A percentile compares a stretch with the other conserved stretches of the same genome.
These are phyloP conservation scores for Alternaria hordeiaustralica DNA, from an alignment of 2,329 filamentous ascomycete species.

Conservation along the genomic window DNA sequence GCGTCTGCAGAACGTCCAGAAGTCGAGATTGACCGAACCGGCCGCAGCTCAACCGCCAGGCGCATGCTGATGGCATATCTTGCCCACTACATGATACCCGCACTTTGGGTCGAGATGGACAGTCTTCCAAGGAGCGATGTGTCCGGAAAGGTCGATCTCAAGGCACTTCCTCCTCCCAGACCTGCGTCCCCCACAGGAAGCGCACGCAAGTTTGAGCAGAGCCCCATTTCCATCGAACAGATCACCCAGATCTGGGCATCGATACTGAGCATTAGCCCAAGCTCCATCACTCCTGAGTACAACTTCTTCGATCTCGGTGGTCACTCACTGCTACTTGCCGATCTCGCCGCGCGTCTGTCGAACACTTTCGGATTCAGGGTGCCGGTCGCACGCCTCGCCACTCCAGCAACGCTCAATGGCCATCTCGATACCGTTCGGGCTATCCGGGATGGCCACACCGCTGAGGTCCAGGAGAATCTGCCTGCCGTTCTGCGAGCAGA, in stretches of 20 bases:
- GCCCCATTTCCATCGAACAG: constrained; percentile 69
- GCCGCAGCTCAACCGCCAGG: constrained; percentile 73
- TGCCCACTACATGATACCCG: constrained; percentile 84
- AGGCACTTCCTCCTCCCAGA: constrained; percentile 69
- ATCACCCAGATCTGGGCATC: constrained; percentile 76
- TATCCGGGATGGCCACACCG: constrained; percentile 74
- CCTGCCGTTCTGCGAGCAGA: constrained; percentile 73
- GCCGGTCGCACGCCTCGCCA: constrained; percentile 73
- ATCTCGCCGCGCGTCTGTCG: constrained; percentile 73
- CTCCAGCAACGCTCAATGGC: constrained; percentile 73
- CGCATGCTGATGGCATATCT: constrained; percentile 69
- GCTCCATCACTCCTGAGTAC: constrained; percentile 70
- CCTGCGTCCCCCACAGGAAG: constrained; percentile 55
- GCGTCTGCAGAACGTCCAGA: constrained; percentile 63
- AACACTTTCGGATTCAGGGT: constrained; percentile 76
- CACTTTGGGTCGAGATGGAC: constrained; percentile 76
- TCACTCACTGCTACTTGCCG: constrained; percentile 78
- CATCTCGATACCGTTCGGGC: constrained; percentile 75
- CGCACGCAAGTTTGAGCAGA: constrained; percentile 61
- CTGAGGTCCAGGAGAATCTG: constrained; percentile 76
- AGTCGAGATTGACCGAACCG: constrained; percentile 72
- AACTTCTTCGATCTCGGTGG: constrained; percentile 84
- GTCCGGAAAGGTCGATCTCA: constrained; percentile 79
- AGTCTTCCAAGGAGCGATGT: constrained; percentile 77
- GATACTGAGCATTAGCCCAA: constrained; percentile 69